Percentiles rank a stretch among this genome's conserved stretches.
Conservation (phyloP, 371 early-diverging fungal species). For the Mucor lusitanicus region DNA sequence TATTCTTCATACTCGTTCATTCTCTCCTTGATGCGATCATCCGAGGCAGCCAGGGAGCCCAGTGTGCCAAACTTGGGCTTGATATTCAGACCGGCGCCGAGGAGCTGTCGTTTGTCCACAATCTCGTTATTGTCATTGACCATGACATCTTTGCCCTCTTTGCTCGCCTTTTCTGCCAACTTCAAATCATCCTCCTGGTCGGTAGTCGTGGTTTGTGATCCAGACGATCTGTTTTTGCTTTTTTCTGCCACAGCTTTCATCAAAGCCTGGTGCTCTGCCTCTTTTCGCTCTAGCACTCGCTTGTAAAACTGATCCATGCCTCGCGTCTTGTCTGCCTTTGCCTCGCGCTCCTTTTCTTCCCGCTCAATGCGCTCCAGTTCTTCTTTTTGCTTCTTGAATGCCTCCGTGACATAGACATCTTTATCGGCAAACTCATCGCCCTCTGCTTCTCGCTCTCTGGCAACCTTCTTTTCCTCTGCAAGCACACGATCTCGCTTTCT, state of each 20-base stretch:
- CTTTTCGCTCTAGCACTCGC: constrained; percentile 43
- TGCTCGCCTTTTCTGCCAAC: constrained; percentile 45
- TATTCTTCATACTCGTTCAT: constrained; percentile 53
- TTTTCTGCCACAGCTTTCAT: constrained; percentile 33
- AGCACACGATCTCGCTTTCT: constrained; percentile 83
- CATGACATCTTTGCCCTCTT: constrained; percentile 52
- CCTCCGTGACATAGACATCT: constrained; percentile 87
- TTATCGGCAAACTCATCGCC: constrained; percentile 63
- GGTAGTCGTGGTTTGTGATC: neutral
- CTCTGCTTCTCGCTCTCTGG: constrained; percentile 69
- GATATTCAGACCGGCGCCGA: constrained; percentile 80
- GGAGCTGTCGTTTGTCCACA: constrained; percentile 78
- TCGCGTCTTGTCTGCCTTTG: constrained; percentile 33
- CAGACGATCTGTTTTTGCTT: neutral
- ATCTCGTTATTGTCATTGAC: constrained; percentile 78
- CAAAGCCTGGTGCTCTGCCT: constrained; percentile 37
- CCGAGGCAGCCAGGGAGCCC: constrained; percentile 30
- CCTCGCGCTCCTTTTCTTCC: constrained; percentile 75
- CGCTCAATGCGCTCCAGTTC: constrained; percentile 79
- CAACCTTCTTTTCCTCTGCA: constrained; percentile 79
- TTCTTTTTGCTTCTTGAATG: constrained; percentile 81
- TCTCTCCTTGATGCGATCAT: constrained; percentile 48
- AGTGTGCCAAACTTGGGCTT: constrained; percentile 45
- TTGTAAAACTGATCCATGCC: constrained; percentile 50
- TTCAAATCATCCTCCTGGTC: neutral